Base-by-base conservation (phyloP, 305 asterid genomes). In the Fraxinus velutina region DNA sequence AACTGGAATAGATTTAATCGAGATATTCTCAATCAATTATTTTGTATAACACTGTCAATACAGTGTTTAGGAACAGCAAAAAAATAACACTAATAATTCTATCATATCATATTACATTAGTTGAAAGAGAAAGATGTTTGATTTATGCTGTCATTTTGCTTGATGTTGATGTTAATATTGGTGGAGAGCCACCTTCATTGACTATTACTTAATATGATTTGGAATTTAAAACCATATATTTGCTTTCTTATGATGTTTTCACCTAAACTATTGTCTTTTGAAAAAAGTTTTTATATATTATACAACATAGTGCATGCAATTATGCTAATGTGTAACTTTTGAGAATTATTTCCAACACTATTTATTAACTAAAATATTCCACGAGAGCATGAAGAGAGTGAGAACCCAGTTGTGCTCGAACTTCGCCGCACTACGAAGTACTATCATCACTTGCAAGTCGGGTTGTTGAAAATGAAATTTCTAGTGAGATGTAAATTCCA, bases 141-240 rank as follows among this genome's bases (percentile, higher is more conserved):
- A 76, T 42, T 15, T 7, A 76, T 44, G 10, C 64, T 62, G 71
- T 75, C 62, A 57, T 57, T 55, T 73, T 74, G 60, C 17, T 74
- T 74, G 79, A 81, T 37, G 80, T 80, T 15, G 80, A 74, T 55
- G 39, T 75, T 57, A 19, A 52, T 75, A 76, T 55, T 39, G 76
- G 77, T 39, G 84, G 75, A 60, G 70, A 62, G 70, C 80, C 84
- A 75, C 80, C 75, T 75, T 81, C 70, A 73, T 55, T 74, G 79
- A 80, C 78, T 73, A 37, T 33, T 76, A 74, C 75, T 47, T 47
- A 62, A 44, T 64, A 29, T 72, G 82, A 47, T 30, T 71, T 72
- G 5, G 17, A 30, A 32, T 80, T 79, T 72, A 19, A 10, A 71
- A 72, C 24, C 72, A 17, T 72, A 22, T 39, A 37, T 80, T 47